Base-by-base conservation (phyloP, 371 early-diverging fungal species). In the Quaeritorhiza haematococci region DNA sequence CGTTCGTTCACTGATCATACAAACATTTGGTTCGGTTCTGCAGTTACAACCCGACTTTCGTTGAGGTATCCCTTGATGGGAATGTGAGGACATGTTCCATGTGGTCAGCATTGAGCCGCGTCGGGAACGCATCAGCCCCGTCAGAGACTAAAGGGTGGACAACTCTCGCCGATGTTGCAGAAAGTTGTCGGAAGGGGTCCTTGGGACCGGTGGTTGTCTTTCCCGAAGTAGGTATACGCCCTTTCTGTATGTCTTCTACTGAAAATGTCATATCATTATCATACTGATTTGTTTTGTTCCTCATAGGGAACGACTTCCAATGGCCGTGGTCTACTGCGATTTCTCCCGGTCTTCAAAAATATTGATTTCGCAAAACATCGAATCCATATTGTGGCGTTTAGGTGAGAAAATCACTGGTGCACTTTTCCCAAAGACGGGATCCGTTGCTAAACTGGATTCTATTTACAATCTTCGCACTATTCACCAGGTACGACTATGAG, bases 261-360 rank as follows among this genome's bases (percentile, higher is more conserved):
- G 28, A 24, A 67, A 26, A 32, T 48, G 23, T 49, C 0, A 15
- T 21, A 64, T 13, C 38, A 1, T 17, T 10, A 24, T 33, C 19
- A 55, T 56, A 17, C 13, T 19, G 35, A 17, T 28, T n/a, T 28
- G 41, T 23, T 19, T 41, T 30, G 38, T 50, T 6, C 32, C 23
- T 17, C 42, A 28, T 56, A 84, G 81, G 91, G 86, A 23, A 90
- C 94, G 0, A 93, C 94, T 1, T 84, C 89, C 35, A 94, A 94
- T 71, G 90, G 90, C 33, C 78, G 90, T 6, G 93, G 91, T 0
- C 67, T 94, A 41, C 73, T 93, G 15, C 83, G 85, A 58, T 82
- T 91, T 54, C 62, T 80, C 17, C 85, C 87, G 6, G 65, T 89
- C 4, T 89, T 91, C 62, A 72, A 80, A 44, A 68, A 72, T 3